These are phyloP conservation scores for Amylostereum areolatum DNA, from an alignment of 1,284 basidiomycete species.

Conservation along the genomic window DNA sequence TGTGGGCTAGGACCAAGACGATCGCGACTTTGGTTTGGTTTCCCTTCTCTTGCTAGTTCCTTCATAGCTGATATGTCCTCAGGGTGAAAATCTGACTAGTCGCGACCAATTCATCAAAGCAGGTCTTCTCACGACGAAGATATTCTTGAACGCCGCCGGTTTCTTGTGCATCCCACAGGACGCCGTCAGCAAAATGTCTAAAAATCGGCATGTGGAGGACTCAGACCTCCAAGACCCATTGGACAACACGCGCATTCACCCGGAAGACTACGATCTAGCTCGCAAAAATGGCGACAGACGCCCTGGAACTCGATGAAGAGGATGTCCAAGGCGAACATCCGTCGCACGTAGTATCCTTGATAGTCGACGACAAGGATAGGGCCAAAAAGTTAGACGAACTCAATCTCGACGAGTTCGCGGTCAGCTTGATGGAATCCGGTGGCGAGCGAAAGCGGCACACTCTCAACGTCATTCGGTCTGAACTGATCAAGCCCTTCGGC, in stretches of 20 bases:
- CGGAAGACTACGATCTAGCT: conserved; percentile 96
- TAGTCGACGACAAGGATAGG: conserved; percentile 82
- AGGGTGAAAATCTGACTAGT: conserved; percentile 84
- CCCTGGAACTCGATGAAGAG: conserved; percentile 92
- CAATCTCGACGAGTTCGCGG: conserved; percentile 94
- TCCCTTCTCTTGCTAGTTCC: conserved; percentile 3
- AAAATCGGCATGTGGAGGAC: conserved; percentile 68
- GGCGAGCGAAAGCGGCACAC: conserved; percentile 85
- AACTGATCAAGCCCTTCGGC: conserved; percentile 82
- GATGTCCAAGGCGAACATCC: conserved; percentile 88
- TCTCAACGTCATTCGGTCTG: conserved; percentile 83
- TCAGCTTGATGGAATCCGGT: conserved; percentile 82
- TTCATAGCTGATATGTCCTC: conserved; percentile 10
- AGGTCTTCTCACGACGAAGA: conserved; percentile 74
- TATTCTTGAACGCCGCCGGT: conserved; percentile 86
- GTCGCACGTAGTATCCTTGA: conserved; percentile 77
- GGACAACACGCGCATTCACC: conserved; percentile 95
- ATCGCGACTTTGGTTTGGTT: conserved; percentile 63
- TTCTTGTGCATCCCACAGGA: conserved; percentile 87
- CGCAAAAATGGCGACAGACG: conserved; percentile 99
- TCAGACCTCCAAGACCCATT: conserved; percentile 78
- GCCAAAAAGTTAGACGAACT: conserved; percentile 85
- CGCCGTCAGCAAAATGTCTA: conserved; percentile 48
- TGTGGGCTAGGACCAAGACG: conserved; percentile 89
- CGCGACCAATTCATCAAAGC: conserved; percentile 82